A percentile compares a stretch with the other conserved stretches of the same genome.
Conservation (phyloP, 2,329 filamentous ascomycete genomes). For the Leptographium flavum region DNA sequence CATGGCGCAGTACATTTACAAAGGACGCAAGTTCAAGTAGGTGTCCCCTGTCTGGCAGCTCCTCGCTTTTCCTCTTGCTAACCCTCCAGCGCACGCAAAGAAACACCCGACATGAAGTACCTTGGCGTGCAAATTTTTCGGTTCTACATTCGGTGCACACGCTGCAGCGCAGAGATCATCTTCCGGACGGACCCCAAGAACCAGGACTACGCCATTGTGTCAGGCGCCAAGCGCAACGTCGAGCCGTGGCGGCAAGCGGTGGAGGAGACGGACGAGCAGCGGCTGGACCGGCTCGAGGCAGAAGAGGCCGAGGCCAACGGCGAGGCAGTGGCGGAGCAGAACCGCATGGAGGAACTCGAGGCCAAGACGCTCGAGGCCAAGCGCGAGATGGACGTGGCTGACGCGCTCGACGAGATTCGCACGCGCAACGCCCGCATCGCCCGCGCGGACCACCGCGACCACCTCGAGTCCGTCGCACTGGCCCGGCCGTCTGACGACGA, state of each 20-base stretch:
- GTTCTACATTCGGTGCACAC: constrained; percentile 83
- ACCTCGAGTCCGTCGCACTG: constrained; percentile 40
- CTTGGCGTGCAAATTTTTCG: constrained; percentile 74
- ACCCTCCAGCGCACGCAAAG: constrained; percentile 51
- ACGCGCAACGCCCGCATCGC: constrained; percentile 82
- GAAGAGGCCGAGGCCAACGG: constrained; percentile 48
- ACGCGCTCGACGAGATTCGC: constrained; percentile 88
- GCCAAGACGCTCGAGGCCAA: constrained; percentile 87
- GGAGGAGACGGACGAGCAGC: constrained; percentile 76
- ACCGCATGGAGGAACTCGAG: constrained; percentile 92
- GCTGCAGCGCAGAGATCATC: constrained; percentile 75
- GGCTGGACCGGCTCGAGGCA: constrained; percentile 67
- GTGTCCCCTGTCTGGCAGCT: background rate
- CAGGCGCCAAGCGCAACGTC: constrained; percentile 81
- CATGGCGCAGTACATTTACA: constrained; percentile 13
- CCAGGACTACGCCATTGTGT: constrained; percentile 62
- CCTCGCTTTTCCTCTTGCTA: background rate
- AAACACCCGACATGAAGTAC: constrained; percentile 73
- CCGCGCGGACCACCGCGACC: constrained; percentile 53
- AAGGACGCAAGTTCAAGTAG: constrained; percentile 75
- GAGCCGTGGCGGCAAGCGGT: constrained; percentile 66
- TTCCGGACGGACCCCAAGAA: constrained; percentile 93
- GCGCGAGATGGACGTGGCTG: constrained; percentile 90
- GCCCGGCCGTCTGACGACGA: constrained; percentile 41
- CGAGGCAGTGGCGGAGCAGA: constrained; percentile 44